Percentiles rank a stretch among this genome's conserved stretches.
Conservation (phyloP, 2,329 filamentous ascomycete genomes). For the Phialophora expanda region DNA sequence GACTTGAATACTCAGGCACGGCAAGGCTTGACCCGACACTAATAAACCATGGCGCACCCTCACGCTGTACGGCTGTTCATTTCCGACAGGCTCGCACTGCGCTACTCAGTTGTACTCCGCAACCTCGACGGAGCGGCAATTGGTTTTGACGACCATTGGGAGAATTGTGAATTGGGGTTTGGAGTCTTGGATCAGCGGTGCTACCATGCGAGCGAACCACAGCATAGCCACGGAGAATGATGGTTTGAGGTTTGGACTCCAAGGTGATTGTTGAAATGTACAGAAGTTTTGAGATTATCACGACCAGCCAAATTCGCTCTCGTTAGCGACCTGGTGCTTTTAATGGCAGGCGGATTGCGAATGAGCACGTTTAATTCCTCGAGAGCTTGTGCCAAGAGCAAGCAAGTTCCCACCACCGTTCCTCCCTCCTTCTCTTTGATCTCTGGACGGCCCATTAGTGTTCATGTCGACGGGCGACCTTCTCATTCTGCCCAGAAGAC, state of each 20-base stretch:
- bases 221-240: not conserved
- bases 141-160: not conserved
- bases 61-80: not conserved
- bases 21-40: slow-evolving; percentile 49
- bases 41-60: not conserved
- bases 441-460: not conserved
- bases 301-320: not conserved
- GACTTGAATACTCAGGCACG: slow-evolving; percentile 44
- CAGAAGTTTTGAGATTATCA: not conserved
- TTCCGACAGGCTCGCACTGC: not conserved
- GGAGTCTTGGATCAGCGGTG: not conserved
- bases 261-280: slow-evolving; percentile 5
- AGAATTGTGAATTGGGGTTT: not conserved
- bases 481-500: not conserved
- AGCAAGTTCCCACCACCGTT: not conserved
- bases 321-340: not conserved
- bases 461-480: not conserved
- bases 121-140: not conserved
- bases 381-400: not conserved
- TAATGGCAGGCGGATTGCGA: not conserved
- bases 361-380: not conserved
- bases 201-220: slow-evolving; percentile 12
- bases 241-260: not conserved
- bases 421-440: not conserved
- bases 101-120: not conserved